These are phyloP conservation scores for Glomus cerebriforme DNA, from an alignment of 192 early-diverging fungal species.

Conservation along the genomic window DNA sequence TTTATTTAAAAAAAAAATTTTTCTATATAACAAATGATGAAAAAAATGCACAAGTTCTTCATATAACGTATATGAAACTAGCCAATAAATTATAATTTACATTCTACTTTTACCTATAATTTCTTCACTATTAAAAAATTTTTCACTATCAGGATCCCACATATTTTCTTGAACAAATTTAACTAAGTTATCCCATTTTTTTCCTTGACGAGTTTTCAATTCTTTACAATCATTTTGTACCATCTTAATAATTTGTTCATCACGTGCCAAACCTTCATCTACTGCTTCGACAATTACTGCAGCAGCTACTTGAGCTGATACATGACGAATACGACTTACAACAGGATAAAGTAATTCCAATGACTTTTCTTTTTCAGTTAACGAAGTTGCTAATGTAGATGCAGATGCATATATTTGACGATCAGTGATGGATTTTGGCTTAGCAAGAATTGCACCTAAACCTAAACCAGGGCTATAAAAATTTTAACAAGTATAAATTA, in stretches of 20 bases:
- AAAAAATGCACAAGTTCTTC: no score
- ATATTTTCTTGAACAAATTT: constrained; percentile 50
- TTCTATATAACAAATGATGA: no score
- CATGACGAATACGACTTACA: constrained; percentile 83
- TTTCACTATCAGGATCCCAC: constrained; percentile 42
- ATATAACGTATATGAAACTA: no score
- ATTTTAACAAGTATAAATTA: neutral
- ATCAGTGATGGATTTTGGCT: constrained; percentile 71
- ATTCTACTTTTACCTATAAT: neutral
- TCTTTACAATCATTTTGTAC: constrained; percentile 37
- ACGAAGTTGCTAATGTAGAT: constrained; percentile 72
- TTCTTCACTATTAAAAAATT: neutral
- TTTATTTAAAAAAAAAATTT: no score
- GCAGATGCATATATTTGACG: constrained; percentile 82
- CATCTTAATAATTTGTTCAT: constrained; percentile 50
- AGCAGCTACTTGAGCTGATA: constrained; percentile 77
- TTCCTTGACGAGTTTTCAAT: neutral
- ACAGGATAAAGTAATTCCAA: constrained; percentile 82
- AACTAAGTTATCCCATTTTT: constrained; percentile 9
- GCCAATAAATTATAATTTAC: neutral
- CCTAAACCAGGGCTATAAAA: constrained; percentile 78
- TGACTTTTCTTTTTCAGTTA: constrained; percentile 68
- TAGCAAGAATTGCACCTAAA: constrained; percentile 78
- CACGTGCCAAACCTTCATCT: constrained; percentile 59
- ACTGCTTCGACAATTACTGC: constrained; percentile 76